Conservation (phyloP, 78 protist species). For the Dictyostelium firmibasis region DNA sequence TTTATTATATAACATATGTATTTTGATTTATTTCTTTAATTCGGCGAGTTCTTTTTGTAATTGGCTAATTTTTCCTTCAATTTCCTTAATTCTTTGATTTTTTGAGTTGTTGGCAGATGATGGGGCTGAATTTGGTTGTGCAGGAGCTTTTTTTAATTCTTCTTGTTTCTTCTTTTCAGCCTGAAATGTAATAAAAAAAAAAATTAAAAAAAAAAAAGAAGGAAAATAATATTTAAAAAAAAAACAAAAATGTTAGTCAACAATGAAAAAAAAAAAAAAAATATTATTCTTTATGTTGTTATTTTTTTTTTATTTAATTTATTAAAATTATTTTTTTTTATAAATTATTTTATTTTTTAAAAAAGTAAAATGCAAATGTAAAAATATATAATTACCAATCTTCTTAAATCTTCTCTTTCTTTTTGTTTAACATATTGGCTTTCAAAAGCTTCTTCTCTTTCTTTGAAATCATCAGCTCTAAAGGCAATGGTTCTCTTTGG, state of each 20-base stretch:
- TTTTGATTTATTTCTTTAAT: conserved; percentile 5
- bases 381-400: not conserved
- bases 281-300: no score
- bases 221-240: no score
- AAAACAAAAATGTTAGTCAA: not conserved
- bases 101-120: not conserved
- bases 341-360: no score
- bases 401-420: conserved; percentile 65
- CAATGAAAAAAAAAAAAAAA: no score
- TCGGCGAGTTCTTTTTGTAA: conserved; percentile 22
- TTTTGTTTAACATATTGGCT: conserved; percentile 42
- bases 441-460: conserved; percentile 77
- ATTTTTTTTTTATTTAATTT: not conserved
- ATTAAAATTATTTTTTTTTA: no score
- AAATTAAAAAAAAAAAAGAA: no score
- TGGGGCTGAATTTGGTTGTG: not conserved
- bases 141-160: not conserved
- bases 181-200: not conserved
- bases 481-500: not conserved
- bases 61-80: conserved; percentile 9
- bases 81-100: not conserved
- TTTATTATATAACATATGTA: not conserved
- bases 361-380: not conserved
- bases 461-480: conserved; percentile 31
- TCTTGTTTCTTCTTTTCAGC: conserved; percentile 10